Base-by-base conservation (phyloP, 768 basidiomycete species). In the Hygrocybe coccinea region DNA sequence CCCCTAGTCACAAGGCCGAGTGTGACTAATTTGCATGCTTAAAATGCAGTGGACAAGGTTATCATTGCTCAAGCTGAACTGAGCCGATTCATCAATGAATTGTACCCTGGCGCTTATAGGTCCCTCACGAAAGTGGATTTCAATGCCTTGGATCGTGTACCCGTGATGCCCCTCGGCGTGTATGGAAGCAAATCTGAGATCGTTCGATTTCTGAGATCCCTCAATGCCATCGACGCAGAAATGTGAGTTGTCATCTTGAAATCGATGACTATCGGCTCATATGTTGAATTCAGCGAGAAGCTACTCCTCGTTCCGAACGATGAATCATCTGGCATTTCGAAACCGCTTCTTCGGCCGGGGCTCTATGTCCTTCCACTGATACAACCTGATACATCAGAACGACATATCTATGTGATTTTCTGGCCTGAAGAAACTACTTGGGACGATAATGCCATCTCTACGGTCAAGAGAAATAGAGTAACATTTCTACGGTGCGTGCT, bases 371-470 rank as follows among this genome's bases (percentile, higher is more conserved):
- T 74, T 33, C 67, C 66, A 14, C n/a, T 58, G 3, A 53, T 56
- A 21, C 33, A 24, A 15, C 43, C 17, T 21, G 43, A 48, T 24
- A 22, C 57, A 10, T 57, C 39, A 1, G 56, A 57, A 1, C 64
- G 70, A 24, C 62, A 69, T 17, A 48, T 79, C 9, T 81, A 80
- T 49, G 72, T 81, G 10, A 59, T 85, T 7, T 84, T 80, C 55
- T 86, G 84, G 84, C 83, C 83, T 0, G 81, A 86, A 54, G 72
- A 79, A 22, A 73, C 67, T 0, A 84, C 83, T 0, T 85, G 83
- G 84, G 63, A 77, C 34, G 81, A 83, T 61, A 66, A 69, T 11
- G 75, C 79, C 0, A 34, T 67, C 6, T 67, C 74, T 1, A 67
- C 79, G 3, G 73, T 80, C 46, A 62, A 70, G 33, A 73, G 77